These are phyloP conservation scores for Cladorrhinum samala DNA, from an alignment of 495 filamentous ascomycete species.

Conservation along the genomic window DNA sequence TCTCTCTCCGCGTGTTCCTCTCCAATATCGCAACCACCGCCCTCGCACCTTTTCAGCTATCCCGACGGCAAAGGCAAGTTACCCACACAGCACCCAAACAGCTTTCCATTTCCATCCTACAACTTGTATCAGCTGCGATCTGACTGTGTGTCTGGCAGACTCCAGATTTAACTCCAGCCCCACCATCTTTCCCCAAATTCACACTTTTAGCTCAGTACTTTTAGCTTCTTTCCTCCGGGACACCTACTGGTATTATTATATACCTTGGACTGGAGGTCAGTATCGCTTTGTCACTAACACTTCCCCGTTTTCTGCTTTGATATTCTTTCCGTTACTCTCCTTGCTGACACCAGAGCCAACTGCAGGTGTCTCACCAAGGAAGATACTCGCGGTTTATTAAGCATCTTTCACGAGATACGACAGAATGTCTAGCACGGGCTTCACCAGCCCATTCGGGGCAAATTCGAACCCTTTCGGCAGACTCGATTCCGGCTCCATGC, in stretches of 20 bases:
- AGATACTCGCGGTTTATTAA: background rate
- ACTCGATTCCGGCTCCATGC: conserved; percentile 36
- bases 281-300: too few relatives aligned
- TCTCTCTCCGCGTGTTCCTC: too few relatives aligned
- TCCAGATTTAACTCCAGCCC: background rate
- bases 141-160: conserved; percentile 6
- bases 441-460: conserved; percentile 49
- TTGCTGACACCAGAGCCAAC: background rate
- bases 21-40: too few relatives aligned
- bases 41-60: too few relatives aligned
- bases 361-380: background rate
- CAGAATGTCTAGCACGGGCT: conserved; percentile 45
- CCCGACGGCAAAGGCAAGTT: background rate
- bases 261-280: background rate
- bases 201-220: too few relatives aligned
- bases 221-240: too few relatives aligned
- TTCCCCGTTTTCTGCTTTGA: background rate
- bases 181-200: background rate
- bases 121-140: conserved; percentile 6
- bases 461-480: conserved; percentile 49
- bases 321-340: background rate
- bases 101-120: background rate
- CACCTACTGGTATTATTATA: too few relatives aligned
- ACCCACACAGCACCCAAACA: background rate
- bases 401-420: background rate